Conservation (phyloP, 78 protist genomes). For the Acrasis kona region DNA sequence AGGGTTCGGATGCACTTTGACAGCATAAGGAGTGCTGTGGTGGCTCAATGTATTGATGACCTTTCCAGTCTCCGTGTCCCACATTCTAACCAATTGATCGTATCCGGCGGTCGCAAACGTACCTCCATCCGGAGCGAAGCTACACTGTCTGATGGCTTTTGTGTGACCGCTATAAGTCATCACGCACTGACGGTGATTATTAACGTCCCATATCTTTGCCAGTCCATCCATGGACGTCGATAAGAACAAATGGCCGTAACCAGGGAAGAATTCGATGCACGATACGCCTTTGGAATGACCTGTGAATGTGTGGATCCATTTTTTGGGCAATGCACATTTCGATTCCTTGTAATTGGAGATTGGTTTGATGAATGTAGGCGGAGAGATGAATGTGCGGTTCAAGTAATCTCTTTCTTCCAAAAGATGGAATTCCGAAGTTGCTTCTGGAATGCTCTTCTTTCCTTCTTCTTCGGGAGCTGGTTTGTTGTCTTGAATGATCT, state of each 20-base stretch:
- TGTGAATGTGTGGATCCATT: background rate
- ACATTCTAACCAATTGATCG: slow-evolving; percentile 61
- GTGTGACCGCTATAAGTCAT: slow-evolving; percentile 81
- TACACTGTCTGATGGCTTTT: slow-evolving; percentile 62
- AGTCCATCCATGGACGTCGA: slow-evolving; percentile 59
- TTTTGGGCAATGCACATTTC: background rate
- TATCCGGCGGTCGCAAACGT: slow-evolving; percentile 59
- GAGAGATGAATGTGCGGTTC: background rate
- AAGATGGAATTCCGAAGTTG: background rate
- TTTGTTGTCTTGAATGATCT: background rate
- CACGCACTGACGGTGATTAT: slow-evolving; percentile 32
- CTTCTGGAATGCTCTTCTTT: background rate
- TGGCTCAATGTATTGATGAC: slow-evolving; percentile 40
- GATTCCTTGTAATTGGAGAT: background rate
- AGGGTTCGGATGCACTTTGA: slow-evolving; percentile 63
- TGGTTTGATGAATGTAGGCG: background rate
- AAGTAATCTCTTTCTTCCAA: background rate
- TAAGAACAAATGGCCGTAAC: slow-evolving; percentile 74
- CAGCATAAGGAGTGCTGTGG: slow-evolving; percentile 5
- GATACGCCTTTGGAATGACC: background rate
- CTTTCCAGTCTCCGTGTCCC: slow-evolving; percentile 96
- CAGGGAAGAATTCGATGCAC: background rate
- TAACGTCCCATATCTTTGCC: slow-evolving; percentile 76
- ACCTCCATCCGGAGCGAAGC: slow-evolving; percentile 60
- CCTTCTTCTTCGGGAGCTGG: background rate